Base-by-base conservation (phyloP, 331 rosid genomes). In the Rhamnella rubrinervis region DNA sequence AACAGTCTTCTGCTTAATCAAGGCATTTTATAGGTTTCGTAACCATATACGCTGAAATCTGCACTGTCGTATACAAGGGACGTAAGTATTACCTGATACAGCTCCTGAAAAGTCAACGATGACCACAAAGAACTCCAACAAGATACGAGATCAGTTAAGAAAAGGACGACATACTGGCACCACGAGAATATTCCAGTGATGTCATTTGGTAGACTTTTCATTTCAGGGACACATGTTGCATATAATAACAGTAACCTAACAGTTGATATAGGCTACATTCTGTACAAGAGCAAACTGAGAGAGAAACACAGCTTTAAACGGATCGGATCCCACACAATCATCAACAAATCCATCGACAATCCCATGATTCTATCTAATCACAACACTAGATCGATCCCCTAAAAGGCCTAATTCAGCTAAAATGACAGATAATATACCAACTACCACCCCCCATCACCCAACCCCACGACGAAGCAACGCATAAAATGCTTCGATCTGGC, bases 251-350 rank as follows among this genome's bases (percentile, higher is more conserved):
- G 6, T 44, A 26, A 10, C 31, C 52, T 8, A 53, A 67, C 10
- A 53, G 15, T 21, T 6, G 20, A 17, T 8, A 53, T 8, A 53
- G 19, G 26, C 58, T 21, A 53, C 58, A 53, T 18, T 17, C 11
- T 53, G 58, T 18, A 6, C 20, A 10, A 53, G 56, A 53, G 50
- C 28, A 40, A 64, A 56, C 46, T 13, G 4, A 10, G 17, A 55
- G 71, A 65, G 55, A 65, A 61, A 65, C 28, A 14, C 31, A 49
- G 31, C 38, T 37, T 31, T 11, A 10, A 11, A 44, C 12, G 70
- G 80, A 70, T 80, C 74, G 67, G 80, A 70, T 80, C 74, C 63
- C 40, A 21, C 41, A 62, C 49, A 39, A 38, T 23, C 13, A 57
- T n/a, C 65, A 14, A 58, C 14, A 66, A 65, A 49, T 19, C 5